These are phyloP conservation scores for Citrullus colocynthis DNA, from an alignment of 306 rosid species.

Conservation along the genomic window DNA sequence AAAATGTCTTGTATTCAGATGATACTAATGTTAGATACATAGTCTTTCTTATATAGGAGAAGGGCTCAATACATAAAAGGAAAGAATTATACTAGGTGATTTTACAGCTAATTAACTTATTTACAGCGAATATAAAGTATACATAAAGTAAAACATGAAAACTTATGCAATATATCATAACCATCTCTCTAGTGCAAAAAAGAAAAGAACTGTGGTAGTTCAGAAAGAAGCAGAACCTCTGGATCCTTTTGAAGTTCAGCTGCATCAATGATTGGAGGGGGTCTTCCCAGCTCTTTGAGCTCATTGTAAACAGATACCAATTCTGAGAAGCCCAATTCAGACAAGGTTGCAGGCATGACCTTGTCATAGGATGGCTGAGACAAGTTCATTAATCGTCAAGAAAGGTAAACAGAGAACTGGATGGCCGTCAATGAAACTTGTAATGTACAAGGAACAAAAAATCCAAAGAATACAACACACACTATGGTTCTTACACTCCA, in stretches of 20 bases:
- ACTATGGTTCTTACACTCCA: background rate
- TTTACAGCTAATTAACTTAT: no score
- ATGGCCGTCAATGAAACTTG: background rate
- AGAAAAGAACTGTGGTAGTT: background rate
- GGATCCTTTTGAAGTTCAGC: slow-evolving; percentile 57
- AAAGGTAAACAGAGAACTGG: background rate
- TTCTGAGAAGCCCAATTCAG: slow-evolving; percentile 64
- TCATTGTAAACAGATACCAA: slow-evolving; percentile 49
- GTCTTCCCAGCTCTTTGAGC: slow-evolving; percentile 47
- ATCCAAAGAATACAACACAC: background rate
- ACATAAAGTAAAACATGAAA: background rate
- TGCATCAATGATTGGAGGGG: slow-evolving; percentile 58
- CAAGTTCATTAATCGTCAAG: background rate
- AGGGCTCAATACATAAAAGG: no score
- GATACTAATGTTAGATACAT: no score
- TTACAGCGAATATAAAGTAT: background rate
- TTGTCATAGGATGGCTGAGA: slow-evolving; percentile 65
- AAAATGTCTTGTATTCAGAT: no score
- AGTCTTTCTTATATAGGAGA: no score
- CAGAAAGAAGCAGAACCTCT: slow-evolving; percentile 36
- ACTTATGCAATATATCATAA: background rate
- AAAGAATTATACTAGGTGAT: no score
- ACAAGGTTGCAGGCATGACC: slow-evolving; percentile 54
- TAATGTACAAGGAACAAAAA: background rate
- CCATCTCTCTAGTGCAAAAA: background rate